Percentiles rank a stretch among this genome's conserved stretches.
Conservation (phyloP, 768 basidiomycete genomes). For the Russula compacta region DNA sequence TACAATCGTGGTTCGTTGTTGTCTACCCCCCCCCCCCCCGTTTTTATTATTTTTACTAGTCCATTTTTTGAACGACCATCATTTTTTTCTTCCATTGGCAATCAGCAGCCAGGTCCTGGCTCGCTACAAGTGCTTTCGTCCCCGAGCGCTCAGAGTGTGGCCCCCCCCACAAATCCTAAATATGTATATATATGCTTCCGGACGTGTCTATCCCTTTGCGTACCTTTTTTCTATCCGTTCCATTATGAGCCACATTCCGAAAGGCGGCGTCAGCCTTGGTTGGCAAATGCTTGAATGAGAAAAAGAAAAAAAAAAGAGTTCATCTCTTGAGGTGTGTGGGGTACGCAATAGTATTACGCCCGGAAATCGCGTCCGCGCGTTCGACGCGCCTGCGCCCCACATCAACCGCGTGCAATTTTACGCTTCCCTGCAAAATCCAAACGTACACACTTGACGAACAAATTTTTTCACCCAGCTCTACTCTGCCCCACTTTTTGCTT, state of each 20-base stretch:
- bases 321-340: not conserved
- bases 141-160: slow-evolving; percentile 1
- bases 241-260: slow-evolving; percentile 6
- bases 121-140: too few species aligned
- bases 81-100: not conserved
- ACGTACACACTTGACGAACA: not conserved
- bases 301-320: slow-evolving; percentile 4
- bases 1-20: not conserved
- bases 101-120: not conserved
- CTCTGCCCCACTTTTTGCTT: too few species aligned
- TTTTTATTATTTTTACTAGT: not conserved
- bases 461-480: too few species aligned
- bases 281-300: too few species aligned
- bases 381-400: not conserved
- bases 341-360: slow-evolving; percentile 16
- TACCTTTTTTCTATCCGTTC: too few species aligned
- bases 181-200: not conserved
- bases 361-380: not conserved
- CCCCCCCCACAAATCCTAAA: slow-evolving; percentile 10
- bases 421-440: not conserved
- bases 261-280: not conserved
- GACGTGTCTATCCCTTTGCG: slow-evolving; percentile 2
- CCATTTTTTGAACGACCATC: not conserved
- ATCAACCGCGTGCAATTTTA: slow-evolving; percentile 14
- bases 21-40: not conserved